phyloP scores from a whole-genome alignment of 2,329 filamentous ascomycete species.

The Cryphonectria radicalis region DNA sequence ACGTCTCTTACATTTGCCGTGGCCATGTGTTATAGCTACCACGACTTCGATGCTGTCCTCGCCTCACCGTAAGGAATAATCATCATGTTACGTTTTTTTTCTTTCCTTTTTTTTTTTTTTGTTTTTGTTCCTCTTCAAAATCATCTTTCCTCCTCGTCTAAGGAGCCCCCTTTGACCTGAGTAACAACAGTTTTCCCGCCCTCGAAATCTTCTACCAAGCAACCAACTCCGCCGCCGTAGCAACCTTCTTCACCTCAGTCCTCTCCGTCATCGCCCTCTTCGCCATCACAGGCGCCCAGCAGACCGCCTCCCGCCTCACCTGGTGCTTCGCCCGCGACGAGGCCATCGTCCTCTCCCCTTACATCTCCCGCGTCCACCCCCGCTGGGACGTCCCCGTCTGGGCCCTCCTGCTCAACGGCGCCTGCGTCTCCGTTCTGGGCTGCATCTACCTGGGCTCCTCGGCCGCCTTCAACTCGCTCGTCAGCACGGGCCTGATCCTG shows the following conservation, averaged over 20 bases:
- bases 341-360: slow-evolving; percentile 18
- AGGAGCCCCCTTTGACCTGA: neutral
- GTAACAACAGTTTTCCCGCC: slow-evolving; percentile 16
- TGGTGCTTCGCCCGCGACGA: slow-evolving; percentile 27
- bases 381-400: slow-evolving; percentile 19
- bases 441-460: slow-evolving; percentile 26
- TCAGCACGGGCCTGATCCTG: slow-evolving; percentile 26
- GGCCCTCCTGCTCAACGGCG: slow-evolving; percentile 20
- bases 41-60: slow-evolving; percentile 31
- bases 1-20: slow-evolving; percentile 39
- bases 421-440: slow-evolving; percentile 20
- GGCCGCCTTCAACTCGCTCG: slow-evolving; percentile 24
- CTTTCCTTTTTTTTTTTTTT: too few species aligned
- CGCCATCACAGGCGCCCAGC: slow-evolving; percentile 26
- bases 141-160: too few species aligned
- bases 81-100: neutral
- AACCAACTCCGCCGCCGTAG: slow-evolving; percentile 16
- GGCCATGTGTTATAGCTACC: slow-evolving; percentile 35
- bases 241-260: slow-evolving; percentile 15
- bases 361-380: slow-evolving; percentile 17
- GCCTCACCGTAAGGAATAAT: slow-evolving; percentile 22
- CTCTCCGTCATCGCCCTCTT: slow-evolving; percentile 15
- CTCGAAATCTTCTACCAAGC: slow-evolving; percentile 28
- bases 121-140: neutral
- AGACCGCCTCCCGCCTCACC: slow-evolving; percentile 23